phyloP scores from a whole-genome alignment of 2,329 filamentous ascomycete genomes.

The Aspergillus neoniger region DNA sequence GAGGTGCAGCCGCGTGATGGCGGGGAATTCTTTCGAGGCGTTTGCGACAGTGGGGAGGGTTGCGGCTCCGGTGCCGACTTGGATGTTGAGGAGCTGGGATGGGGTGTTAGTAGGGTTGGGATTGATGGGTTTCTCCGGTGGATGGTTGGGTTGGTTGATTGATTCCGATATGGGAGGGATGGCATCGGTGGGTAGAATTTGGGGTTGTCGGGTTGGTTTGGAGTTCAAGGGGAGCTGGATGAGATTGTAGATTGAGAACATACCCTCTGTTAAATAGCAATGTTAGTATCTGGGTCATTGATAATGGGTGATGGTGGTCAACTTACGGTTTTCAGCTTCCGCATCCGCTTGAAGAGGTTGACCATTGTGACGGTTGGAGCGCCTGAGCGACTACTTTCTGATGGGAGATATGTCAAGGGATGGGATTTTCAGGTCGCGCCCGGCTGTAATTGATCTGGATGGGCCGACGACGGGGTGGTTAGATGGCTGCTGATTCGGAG shows the following conservation, averaged over 20 bases:
- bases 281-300: neutral
- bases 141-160: neutral
- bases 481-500: conserved; percentile 12
- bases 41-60: conserved; percentile 61
- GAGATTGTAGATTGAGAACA: conserved; percentile 11
- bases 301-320: neutral
- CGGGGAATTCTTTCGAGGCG: conserved; percentile 37
- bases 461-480: conserved; percentile 5
- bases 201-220: too few species aligned
- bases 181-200: neutral
- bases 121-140: neutral
- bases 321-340: conserved; percentile 68
- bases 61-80: conserved; percentile 79
- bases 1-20: conserved; percentile 46
- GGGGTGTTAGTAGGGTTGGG: neutral
- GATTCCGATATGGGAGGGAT: neutral
- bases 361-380: conserved; percentile 41
- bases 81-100: conserved; percentile 69
- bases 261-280: conserved; percentile 31
- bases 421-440: neutral
- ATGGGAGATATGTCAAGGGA: neutral
- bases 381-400: conserved; percentile 1
- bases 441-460: conserved; percentile 2
- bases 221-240: neutral
- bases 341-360: conserved; percentile 65